phyloP scores from a whole-genome alignment of 495 filamentous ascomycete species.

The Aspergillus panamensis region DNA sequence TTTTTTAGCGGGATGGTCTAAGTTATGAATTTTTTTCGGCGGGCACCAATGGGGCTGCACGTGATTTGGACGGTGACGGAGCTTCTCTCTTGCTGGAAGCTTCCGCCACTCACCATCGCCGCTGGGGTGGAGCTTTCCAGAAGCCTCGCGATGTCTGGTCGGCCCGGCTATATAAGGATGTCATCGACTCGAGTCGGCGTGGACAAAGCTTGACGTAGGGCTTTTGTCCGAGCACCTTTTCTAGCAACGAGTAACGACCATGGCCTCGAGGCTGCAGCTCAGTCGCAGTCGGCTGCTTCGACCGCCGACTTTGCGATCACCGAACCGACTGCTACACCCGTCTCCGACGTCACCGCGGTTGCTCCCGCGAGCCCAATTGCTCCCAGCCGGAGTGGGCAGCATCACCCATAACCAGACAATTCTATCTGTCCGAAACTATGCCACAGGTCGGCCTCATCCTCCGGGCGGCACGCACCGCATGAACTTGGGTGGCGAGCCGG shows the following conservation, averaged over 20 bases:
- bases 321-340: slow-evolving; percentile 23
- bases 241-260: slow-evolving; percentile 12
- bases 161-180: slow-evolving; percentile 23
- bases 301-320: slow-evolving; percentile 21
- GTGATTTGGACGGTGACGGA: slow-evolving; percentile 36
- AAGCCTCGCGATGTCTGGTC: slow-evolving; percentile 35
- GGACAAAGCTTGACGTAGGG: neutral
- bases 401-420: slow-evolving; percentile 7
- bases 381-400: slow-evolving; percentile 17
- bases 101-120: slow-evolving; percentile 32
- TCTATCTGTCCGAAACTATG: slow-evolving; percentile 55
- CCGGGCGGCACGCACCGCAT: slow-evolving; percentile 92
- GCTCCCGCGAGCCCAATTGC: slow-evolving; percentile 20
- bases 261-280: slow-evolving; percentile 40
- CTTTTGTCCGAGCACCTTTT: neutral
- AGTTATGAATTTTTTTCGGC: slow-evolving; percentile 41
- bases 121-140: slow-evolving; percentile 43
- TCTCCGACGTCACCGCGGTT: slow-evolving; percentile 21
- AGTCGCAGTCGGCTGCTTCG: slow-evolving; percentile 33
- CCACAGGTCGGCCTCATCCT: slow-evolving; percentile 75
- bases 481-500: slow-evolving; percentile 72
- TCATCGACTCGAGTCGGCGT: neutral
- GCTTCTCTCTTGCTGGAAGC: slow-evolving; percentile 28
- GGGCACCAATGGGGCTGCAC: slow-evolving; percentile 25
- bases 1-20: slow-evolving; percentile 22